Evolutionary conservation across 306 rosid species (phyloP).

Genomic region (Vachellia pachyceras): DNA sequence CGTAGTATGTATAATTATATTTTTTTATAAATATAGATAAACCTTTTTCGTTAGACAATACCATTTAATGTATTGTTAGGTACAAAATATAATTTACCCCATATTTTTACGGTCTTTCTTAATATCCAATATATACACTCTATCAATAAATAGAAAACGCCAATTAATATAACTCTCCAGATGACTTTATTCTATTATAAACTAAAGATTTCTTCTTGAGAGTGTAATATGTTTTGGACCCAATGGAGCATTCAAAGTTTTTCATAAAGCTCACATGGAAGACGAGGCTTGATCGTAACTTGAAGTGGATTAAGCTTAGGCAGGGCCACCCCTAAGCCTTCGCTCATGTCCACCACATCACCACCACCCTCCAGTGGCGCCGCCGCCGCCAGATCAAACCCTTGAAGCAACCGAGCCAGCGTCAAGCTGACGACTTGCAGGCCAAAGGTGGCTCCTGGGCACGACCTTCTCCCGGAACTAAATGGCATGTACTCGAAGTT

Average conservation of each 20-base stretch:
- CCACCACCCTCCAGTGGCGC: not conserved
- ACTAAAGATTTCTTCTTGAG: too few species aligned
- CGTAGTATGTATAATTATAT: too few species aligned
- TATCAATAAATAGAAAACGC: too few species aligned
- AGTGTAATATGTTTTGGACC: too few species aligned
- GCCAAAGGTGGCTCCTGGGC: slow-evolving; percentile 48
- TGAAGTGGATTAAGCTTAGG: slow-evolving; percentile 44
- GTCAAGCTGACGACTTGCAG: slow-evolving; percentile 48
- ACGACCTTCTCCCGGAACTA: slow-evolving; percentile 54
- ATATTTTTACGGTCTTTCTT: too few species aligned
- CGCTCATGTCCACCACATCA: slow-evolving; percentile 44
- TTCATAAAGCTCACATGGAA: slow-evolving; percentile 44
- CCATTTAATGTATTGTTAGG: too few species aligned
- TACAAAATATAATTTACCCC: too few species aligned
- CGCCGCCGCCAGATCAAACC: slow-evolving; percentile 34
- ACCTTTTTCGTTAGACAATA: too few species aligned
- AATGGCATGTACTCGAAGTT: slow-evolving; percentile 47
- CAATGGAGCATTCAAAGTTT: slow-evolving; percentile 23
- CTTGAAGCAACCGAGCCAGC: slow-evolving; percentile 53
- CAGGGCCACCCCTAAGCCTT: slow-evolving; percentile 52
- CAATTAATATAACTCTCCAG: too few species aligned
- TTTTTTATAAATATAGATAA: too few species aligned
- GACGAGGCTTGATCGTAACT: slow-evolving; percentile 45
- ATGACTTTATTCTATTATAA: too few species aligned
- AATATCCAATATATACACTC: too few species aligned